A percentile compares a stretch with the other conserved stretches of the same genome.
phyloP scores from a whole-genome alignment of 352 stramenopile genomes.

The Phytophthora melonis region DNA sequence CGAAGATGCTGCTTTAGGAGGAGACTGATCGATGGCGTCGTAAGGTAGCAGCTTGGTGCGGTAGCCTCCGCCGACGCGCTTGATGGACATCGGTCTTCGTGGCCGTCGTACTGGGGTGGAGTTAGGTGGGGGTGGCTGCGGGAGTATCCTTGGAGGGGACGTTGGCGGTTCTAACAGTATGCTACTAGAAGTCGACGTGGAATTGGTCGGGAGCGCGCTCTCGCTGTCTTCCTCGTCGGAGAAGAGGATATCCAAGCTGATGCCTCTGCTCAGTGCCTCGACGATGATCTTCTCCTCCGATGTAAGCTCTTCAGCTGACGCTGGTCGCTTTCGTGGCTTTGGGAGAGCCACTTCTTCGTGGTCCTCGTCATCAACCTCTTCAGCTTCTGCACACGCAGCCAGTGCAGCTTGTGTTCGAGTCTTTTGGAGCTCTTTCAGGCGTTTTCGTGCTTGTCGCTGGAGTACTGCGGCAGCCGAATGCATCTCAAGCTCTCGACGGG shows the following conservation, averaged over 20 bases:
- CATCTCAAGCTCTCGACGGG: slow-evolving; percentile 39
- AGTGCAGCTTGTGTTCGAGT: slow-evolving; percentile 23
- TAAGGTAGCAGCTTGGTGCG: slow-evolving; percentile 39
- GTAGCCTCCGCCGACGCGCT: slow-evolving; percentile 71
- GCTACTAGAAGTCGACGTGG: slow-evolving; percentile 21
- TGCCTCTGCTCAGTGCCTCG: slow-evolving; percentile 39
- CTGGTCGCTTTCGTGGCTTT: background rate
- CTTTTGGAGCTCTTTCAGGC: slow-evolving; percentile 29
- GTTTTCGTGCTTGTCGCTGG: slow-evolving; percentile 58
- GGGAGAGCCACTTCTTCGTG: slow-evolving; percentile 4
- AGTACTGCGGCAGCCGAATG: slow-evolving; percentile 53
- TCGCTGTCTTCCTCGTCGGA: slow-evolving; percentile 50
- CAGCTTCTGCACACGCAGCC: slow-evolving; percentile 27
- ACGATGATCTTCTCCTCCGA: slow-evolving; percentile 23
- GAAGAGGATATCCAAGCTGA: slow-evolving; percentile 71
- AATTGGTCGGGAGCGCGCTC: slow-evolving; percentile 15
- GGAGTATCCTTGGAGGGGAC: slow-evolving; percentile 2
- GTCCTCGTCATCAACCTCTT: slow-evolving; percentile 29
- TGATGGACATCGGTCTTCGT: slow-evolving; percentile 42
- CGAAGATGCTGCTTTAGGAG: background rate
- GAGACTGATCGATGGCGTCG: slow-evolving; percentile 9
- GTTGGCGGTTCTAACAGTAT: slow-evolving; percentile 10
- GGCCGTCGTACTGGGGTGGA: slow-evolving; percentile 8
- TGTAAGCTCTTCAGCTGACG: background rate
- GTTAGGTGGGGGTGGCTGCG: slow-evolving; percentile 28